These are phyloP conservation scores for Neurospora discreta DNA, from an alignment of 495 filamentous ascomycete genomes.

Conservation along the genomic window DNA sequence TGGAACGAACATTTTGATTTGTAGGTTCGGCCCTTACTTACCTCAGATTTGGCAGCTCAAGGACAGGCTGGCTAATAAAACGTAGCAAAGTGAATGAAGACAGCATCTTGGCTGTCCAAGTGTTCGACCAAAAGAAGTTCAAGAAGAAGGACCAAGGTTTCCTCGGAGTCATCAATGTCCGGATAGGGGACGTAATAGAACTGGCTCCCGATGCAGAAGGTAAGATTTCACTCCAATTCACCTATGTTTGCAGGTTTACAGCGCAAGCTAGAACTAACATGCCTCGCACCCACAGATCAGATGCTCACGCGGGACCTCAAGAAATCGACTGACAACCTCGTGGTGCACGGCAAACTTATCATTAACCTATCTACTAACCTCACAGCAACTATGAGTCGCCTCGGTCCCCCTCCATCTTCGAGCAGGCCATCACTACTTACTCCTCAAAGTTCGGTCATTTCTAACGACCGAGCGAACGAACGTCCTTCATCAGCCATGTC, in stretches of 20 bases:
- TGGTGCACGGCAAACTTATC: constrained; percentile 95
- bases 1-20: constrained; percentile 99
- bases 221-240: constrained; percentile 33
- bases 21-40: constrained; percentile 45
- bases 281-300: constrained; percentile 38
- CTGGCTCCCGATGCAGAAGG: constrained; percentile 82
- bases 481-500: constrained; percentile 37
- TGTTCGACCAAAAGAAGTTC: constrained; percentile 99
- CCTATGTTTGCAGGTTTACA: not conserved
- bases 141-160: constrained; percentile 99
- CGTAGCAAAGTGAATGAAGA: constrained; percentile 76
- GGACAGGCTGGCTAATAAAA: constrained; percentile 13
- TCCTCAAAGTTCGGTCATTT: constrained; percentile 27
- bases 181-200: constrained; percentile 87
- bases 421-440: constrained; percentile 30
- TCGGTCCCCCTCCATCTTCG: constrained; percentile 19
- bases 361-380: constrained; percentile 91
- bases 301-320: constrained; percentile 99
- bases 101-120: constrained; percentile 92
- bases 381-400: constrained; percentile 19
- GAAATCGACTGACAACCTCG: constrained; percentile 95
- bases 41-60: not conserved
- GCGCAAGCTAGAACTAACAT: not conserved
- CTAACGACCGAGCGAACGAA: constrained; percentile 23
- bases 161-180: constrained; percentile 92